Evolutionary conservation across 768 basidiomycete species (phyloP).

Genomic region (Boletus rubropictus): DNA sequence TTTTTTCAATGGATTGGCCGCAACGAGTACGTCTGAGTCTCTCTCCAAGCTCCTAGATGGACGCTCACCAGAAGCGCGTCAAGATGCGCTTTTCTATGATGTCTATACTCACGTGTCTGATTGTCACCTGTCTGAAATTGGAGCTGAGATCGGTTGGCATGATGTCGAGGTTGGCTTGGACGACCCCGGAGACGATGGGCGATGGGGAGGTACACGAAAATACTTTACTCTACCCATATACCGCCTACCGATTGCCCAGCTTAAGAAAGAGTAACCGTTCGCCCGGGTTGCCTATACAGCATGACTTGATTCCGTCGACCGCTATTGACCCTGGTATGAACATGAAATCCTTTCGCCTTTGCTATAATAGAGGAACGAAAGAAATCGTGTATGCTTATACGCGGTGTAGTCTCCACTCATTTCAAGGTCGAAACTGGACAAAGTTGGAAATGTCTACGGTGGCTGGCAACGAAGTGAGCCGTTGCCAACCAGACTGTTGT

Average conservation of each 20-base stretch:
- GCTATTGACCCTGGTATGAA: neutral
- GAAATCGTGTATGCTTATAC: too few relatives aligned
- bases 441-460: too few relatives aligned
- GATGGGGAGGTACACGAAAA: slow-evolving; percentile 72
- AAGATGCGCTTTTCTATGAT: slow-evolving; percentile 86
- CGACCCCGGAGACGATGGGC: slow-evolving; percentile 39
- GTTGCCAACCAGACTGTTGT: slow-evolving; percentile 15
- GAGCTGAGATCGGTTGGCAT: slow-evolving; percentile 74
- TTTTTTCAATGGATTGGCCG: slow-evolving; percentile 97
- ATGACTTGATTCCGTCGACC: neutral
- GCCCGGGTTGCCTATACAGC: too few relatives aligned
- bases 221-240: slow-evolving; percentile 79
- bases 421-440: too few relatives aligned
- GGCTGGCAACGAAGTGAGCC: too few relatives aligned
- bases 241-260: slow-evolving; percentile 50
- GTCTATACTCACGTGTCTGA: slow-evolving; percentile 84
- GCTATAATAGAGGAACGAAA: too few relatives aligned
- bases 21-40: slow-evolving; percentile 61
- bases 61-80: slow-evolving; percentile 2
- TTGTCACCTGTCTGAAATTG: slow-evolving; percentile 77
- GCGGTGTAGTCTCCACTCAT: too few relatives aligned
- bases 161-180: slow-evolving; percentile 66
- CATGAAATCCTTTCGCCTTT: too few relatives aligned
- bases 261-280: slow-evolving; percentile 16
- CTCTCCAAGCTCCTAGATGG: neutral